A percentile compares a stretch with the other conserved stretches of the same genome.
These are phyloP conservation scores for Cenococcum geophilum DNA, from an alignment of 495 filamentous ascomycete genomes.

Conservation along the genomic window DNA sequence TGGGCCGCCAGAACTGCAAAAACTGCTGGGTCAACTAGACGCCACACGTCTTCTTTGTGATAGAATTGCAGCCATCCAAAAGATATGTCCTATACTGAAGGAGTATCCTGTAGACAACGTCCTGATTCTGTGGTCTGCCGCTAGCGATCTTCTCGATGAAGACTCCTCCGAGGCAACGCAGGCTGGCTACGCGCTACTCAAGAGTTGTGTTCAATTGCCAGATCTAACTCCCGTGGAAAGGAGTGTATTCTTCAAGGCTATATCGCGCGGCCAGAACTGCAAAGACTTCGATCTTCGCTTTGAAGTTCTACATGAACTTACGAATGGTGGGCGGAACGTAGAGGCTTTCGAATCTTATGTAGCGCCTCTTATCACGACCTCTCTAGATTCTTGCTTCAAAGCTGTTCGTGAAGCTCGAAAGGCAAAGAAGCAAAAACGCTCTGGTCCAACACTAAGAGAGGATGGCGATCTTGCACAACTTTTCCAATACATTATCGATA, in stretches of 20 bases:
- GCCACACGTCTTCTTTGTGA: constrained; percentile 7
- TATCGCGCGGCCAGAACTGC: constrained; percentile 46
- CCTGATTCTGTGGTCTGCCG: constrained; percentile 56
- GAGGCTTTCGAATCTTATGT: constrained; percentile 60
- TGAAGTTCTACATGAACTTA: constrained; percentile 54
- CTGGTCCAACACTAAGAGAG: constrained; percentile 49
- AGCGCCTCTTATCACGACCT: constrained; percentile 51
- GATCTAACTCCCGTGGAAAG: constrained; percentile 59
- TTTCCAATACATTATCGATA: constrained; percentile 67
- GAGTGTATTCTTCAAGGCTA: constrained; percentile 55
- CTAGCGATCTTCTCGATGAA: constrained; percentile 57
- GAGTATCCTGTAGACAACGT: constrained; percentile 35
- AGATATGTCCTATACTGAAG: constrained; percentile 21
- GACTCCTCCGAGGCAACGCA: constrained; percentile 49
- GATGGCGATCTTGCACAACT: constrained; percentile 62
- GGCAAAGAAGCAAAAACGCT: constrained; percentile 27
- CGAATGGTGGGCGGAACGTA: constrained; percentile 56
- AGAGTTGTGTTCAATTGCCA: constrained; percentile 55
- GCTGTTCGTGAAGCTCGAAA: constrained; percentile 38
- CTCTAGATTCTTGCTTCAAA: constrained; percentile 53
- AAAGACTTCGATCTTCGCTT: constrained; percentile 61
- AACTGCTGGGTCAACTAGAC: constrained; percentile 22
- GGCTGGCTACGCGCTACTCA: constrained; percentile 57
- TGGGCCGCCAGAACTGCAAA: constrained; percentile 22
- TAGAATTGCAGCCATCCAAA: constrained; percentile 11